Evolutionary conservation across 2,329 filamentous ascomycete genomes (phyloP).

Genomic region (Tetracladium maxilliforme): DNA sequence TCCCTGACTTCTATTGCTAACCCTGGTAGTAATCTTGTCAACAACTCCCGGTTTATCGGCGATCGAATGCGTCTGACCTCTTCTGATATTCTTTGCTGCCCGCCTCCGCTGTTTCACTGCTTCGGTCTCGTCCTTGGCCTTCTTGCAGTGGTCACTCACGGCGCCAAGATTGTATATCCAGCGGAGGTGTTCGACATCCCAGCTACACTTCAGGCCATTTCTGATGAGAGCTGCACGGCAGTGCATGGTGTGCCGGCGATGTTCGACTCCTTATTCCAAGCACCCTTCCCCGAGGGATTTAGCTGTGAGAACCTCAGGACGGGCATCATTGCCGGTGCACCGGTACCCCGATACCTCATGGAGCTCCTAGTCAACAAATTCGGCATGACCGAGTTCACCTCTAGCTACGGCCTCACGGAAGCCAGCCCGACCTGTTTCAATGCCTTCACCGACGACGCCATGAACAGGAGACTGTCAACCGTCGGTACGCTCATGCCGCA

Average conservation of each 20-base stretch:
- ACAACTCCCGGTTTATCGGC: constrained; percentile 53
- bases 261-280: constrained; percentile 52
- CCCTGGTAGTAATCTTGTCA: constrained; percentile 30
- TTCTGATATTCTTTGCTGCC: constrained; percentile 61
- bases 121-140: constrained; percentile 70
- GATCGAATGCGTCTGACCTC: constrained; percentile 52
- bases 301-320: constrained; percentile 43
- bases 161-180: constrained; percentile 63
- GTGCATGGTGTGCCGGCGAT: constrained; percentile 74
- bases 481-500: constrained; percentile 69
- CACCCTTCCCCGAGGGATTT: constrained; percentile 15
- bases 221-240: constrained; percentile 54
- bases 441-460: constrained; percentile 57
- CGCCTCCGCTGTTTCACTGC: constrained; percentile 75
- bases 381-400: constrained; percentile 62
- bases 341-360: constrained; percentile 64
- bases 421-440: constrained; percentile 72
- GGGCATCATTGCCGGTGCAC: constrained; percentile 66
- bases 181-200: constrained; percentile 57
- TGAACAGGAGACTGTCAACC: constrained; percentile 51
- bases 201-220: constrained; percentile 51
- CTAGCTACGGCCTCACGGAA: constrained; percentile 56
- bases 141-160: constrained; percentile 58
- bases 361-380: constrained; percentile 54
- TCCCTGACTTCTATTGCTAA: background rate